phyloP scores from a whole-genome alignment of 805 yeast species.

The Sungouiella blattae region DNA sequence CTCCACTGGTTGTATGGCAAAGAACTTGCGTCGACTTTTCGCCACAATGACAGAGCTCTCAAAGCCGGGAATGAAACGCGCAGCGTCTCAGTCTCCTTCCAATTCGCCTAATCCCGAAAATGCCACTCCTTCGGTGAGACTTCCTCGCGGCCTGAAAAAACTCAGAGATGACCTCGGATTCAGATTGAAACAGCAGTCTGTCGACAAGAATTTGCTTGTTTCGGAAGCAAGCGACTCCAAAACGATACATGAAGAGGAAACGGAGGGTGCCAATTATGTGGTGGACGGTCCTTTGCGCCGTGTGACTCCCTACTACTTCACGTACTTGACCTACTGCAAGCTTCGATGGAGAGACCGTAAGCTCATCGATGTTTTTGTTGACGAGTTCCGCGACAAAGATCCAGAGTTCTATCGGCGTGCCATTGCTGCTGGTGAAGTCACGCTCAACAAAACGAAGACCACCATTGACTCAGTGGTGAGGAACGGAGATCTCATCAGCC shows the following conservation, averaged over 20 bases:
- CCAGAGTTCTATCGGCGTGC: constrained; percentile 57
- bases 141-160: constrained; percentile 12
- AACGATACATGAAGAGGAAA: constrained; percentile 51
- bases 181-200: constrained; percentile 40
- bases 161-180: constrained; percentile 47
- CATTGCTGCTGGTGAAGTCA: constrained; percentile 61
- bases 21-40: too few species aligned
- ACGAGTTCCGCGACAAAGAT: constrained; percentile 81
- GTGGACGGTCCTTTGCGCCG: constrained; percentile 63
- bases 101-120: too few species aligned
- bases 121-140: too few species aligned
- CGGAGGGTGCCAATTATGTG: constrained; percentile 54
- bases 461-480: constrained; percentile 58
- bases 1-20: too few species aligned
- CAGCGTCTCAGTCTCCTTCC: too few species aligned
- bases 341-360: constrained; percentile 86
- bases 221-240: constrained; percentile 35
- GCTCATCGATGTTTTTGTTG: constrained; percentile 72
- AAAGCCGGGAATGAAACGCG: too few species aligned
- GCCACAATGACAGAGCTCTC: too few species aligned
- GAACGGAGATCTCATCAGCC: constrained; percentile 82
- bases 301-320: constrained; percentile 82
- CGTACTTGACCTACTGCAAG: constrained; percentile 89
- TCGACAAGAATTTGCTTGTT: constrained; percentile 41
- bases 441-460: constrained; percentile 66